Base-by-base conservation (phyloP, 441 rosid genomes). In the Lepidium campestre region DNA sequence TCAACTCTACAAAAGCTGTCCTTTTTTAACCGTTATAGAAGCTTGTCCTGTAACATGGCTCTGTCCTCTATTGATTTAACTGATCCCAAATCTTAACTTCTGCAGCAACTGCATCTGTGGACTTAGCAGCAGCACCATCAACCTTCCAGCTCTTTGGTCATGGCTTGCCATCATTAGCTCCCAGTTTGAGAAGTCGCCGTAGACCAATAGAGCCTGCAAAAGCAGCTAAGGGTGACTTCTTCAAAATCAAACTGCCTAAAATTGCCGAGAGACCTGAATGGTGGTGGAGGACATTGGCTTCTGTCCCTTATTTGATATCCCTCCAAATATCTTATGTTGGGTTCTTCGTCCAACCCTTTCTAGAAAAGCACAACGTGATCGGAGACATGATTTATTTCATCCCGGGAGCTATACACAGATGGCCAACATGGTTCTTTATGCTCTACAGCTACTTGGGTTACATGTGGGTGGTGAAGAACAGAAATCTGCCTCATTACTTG, bases 241-340 rank as follows among this genome's bases (percentile, higher is more conserved):
- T 83, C 66, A 73, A 78, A 65, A 73, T 86, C 59, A 79, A 72
- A 35, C 67, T 72, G 40, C 93, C 91, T 12, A 74, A 62, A 58
- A 59, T 82, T 40, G 39, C 48, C 2, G 83, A 81, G 78, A 86
- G 83, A 64, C 96, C 89, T 32, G 86, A 84, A 41, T 91, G 96
- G 96, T 86, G 89, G 91, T 82, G 89, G 87, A 85, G 96, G 65
- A 86, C 91, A 19, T 62, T 88, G 48, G 86, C 96, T 42, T 76
- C 83, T 57, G 41, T 83, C 22, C 93, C 96, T 23, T 90, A 88
- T 64, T 29, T 85, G 68, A 71, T 92, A 52, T 85, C 98, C 2
- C 75, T 90, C 53, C 90, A 92, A 67, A 78, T 85, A 40, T 90
- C 95, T 3, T 93, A 86, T n/a, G 75, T 82, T 0, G 98, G 90